These are phyloP conservation scores for Venturia asperata DNA, from an alignment of 2,329 filamentous ascomycete species.

Conservation along the genomic window DNA sequence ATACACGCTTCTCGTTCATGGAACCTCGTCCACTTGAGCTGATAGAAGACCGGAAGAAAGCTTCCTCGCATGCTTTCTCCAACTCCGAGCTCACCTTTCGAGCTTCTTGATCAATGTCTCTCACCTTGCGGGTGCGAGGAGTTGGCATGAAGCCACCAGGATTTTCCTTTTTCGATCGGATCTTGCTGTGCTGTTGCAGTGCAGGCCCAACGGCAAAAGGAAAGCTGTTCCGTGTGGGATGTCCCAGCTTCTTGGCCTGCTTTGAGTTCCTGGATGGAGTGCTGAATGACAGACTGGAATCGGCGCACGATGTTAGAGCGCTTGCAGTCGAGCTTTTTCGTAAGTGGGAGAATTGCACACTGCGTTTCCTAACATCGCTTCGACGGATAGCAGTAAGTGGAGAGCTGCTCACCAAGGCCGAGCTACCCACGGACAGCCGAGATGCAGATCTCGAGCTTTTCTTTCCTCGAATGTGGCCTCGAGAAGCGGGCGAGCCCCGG, in stretches of 20 bases:
- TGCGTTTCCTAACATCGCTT: constrained; percentile 49
- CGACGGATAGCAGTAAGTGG: constrained; percentile 43
- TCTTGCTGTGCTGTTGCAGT: constrained; percentile 22
- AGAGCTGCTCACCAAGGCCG: constrained; percentile 42
- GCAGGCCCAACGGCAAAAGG: constrained; percentile 22
- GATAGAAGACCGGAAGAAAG: constrained; percentile 66
- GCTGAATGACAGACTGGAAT: constrained; percentile 17
- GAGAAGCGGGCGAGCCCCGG: constrained; percentile 22
- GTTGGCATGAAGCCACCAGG: constrained; percentile 5
- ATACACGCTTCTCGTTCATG: constrained; percentile 34
- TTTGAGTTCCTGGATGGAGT: constrained; percentile 27
- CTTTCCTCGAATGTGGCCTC: constrained; percentile 6
- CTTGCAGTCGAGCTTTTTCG: constrained; percentile 40
- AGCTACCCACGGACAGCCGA: constrained; percentile 40
- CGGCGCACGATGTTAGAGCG: constrained; percentile 29
- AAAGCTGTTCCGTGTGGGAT: constrained; percentile 25
- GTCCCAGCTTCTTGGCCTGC: neutral
- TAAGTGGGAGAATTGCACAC: constrained; percentile 56
- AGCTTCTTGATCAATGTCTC: constrained; percentile 63
- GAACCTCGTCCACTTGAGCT: constrained; percentile 45
- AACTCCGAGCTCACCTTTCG: constrained; percentile 78
- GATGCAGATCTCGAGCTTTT: constrained; percentile 28
- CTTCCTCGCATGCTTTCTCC: constrained; percentile 84
- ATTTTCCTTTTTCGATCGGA: constrained; percentile 31
- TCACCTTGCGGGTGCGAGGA: constrained; percentile 6